Evolutionary conservation across 2,329 filamentous ascomycete species (phyloP).

Genomic region (Rugonectria rugulosa): DNA sequence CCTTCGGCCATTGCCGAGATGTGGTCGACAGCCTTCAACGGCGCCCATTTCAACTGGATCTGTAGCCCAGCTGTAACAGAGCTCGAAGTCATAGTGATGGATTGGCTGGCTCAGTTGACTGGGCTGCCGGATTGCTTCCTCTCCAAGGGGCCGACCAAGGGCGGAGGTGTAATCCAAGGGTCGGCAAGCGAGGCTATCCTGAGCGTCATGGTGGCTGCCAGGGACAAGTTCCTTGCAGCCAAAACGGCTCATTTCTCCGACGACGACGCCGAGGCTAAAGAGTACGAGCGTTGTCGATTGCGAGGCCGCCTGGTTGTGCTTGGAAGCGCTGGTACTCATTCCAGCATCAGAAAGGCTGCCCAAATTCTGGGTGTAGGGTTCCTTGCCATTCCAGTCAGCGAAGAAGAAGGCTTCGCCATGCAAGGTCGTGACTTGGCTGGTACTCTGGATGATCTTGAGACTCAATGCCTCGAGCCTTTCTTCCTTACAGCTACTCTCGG

Average conservation of each 20-base stretch:
- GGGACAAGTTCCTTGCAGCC: slow-evolving; percentile 77
- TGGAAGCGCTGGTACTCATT: slow-evolving; percentile 81
- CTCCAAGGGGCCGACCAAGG: slow-evolving; percentile 71
- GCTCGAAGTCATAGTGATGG: slow-evolving; percentile 89
- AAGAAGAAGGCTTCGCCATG: slow-evolving; percentile 73
- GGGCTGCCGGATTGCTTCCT: slow-evolving; percentile 76
- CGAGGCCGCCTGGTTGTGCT: slow-evolving; percentile 73
- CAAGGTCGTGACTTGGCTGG: slow-evolving; percentile 68
- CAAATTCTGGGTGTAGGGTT: slow-evolving; percentile 85
- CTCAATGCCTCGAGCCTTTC: slow-evolving; percentile 80
- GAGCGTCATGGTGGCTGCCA: slow-evolving; percentile 85
- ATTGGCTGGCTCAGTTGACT: slow-evolving; percentile 85
- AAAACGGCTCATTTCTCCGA: slow-evolving; percentile 59
- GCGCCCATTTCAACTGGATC: slow-evolving; percentile 96
- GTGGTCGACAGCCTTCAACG: slow-evolving; percentile 87
- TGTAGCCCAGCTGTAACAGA: slow-evolving; percentile 93
- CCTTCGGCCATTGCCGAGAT: slow-evolving; percentile 90
- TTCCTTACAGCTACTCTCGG: slow-evolving; percentile 86
- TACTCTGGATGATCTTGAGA: slow-evolving; percentile 70
- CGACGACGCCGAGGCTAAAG: slow-evolving; percentile 69
- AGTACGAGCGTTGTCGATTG: slow-evolving; percentile 69
- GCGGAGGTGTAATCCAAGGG: slow-evolving; percentile 94
- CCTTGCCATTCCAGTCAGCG: slow-evolving; percentile 69
- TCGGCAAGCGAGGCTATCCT: slow-evolving; percentile 88
- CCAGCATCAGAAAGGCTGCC: slow-evolving; percentile 85